Conservation (phyloP, 352 stramenopile species). For the Phytophthora nicotianae region DNA sequence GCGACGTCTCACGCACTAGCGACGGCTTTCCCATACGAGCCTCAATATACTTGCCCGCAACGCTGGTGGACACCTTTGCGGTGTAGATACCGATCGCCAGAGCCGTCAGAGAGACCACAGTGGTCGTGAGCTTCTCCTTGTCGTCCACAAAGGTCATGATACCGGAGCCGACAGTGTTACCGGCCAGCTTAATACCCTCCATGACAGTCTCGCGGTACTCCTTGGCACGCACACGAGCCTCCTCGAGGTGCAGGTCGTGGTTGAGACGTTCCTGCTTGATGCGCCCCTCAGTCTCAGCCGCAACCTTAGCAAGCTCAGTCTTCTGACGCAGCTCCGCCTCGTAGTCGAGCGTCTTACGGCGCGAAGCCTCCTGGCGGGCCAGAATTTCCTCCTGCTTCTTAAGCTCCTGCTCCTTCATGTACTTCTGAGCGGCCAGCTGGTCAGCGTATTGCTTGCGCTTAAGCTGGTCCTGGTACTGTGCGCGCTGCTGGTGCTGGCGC, state of each 20-base stretch:
- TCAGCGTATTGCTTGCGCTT: slow-evolving; percentile 99
- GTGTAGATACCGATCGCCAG: slow-evolving; percentile 97
- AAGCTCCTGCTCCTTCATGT: slow-evolving; percentile 95
- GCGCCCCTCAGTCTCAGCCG: slow-evolving; percentile 94
- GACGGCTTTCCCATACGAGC: slow-evolving; percentile 96
- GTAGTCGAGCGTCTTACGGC: slow-evolving; percentile 97
- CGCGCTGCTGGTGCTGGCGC: slow-evolving; percentile 95
- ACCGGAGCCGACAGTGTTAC: slow-evolving; percentile 93
- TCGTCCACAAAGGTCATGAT: slow-evolving; percentile 95
- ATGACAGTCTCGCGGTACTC: slow-evolving; percentile 94
- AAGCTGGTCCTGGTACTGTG: slow-evolving; percentile 98
- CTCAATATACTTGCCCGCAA: slow-evolving; percentile 96
- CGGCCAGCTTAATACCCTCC: slow-evolving; percentile 95
- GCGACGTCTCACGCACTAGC: slow-evolving; percentile 97
- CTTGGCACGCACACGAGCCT: slow-evolving; percentile 93
- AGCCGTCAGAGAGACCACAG: slow-evolving; percentile 93
- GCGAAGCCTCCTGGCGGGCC: slow-evolving; percentile 94
- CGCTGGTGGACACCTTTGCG: slow-evolving; percentile 91
- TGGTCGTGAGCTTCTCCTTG: slow-evolving; percentile 96
- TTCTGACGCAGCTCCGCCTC: slow-evolving; percentile 95
- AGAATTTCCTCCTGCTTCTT: slow-evolving; percentile 99
- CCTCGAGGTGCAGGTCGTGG: slow-evolving; percentile 97
- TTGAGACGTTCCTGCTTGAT: slow-evolving; percentile 98
- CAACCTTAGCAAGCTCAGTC: slow-evolving; percentile 96
- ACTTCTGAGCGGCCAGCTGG: slow-evolving; percentile 96